Evolutionary conservation across 148 eudicot species (phyloP), one percentile per base, ranked within the genome.

Genomic region (Heliamphora exappendiculata): DNA sequence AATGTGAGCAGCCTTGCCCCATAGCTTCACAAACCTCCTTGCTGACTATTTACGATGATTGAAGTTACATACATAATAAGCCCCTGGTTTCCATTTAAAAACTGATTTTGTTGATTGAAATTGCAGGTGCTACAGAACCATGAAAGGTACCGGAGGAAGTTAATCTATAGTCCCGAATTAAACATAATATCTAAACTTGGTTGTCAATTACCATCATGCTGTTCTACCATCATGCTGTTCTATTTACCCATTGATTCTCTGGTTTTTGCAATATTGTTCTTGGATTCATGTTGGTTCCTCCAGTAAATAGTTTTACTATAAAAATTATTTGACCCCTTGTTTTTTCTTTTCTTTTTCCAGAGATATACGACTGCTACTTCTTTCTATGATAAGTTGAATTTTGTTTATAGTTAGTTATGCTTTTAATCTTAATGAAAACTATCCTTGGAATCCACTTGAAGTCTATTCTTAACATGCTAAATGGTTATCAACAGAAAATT

Each of bases 361-460:
- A 71, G 7, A 54, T 39, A n/a, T 19, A 73, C 39, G 65, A 34
- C 75, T 73, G 41, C 29, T 42, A 44, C 39, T 58, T 59, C 36
- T 16, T 74, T 74, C 39, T n/a, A 60, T 16, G 37, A 55, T 59
- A 42, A 74, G 54, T 24, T 63, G 41, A 63, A 63, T 12, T 29
- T 50, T 39, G 20, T 26, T 47, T 28, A 9, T 12, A 45, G 7
- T 42, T 45, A 45, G 34, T 42, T 68, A 42, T 44, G 1, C 24
- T 45, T 4, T 42, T 45, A 45, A 51, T 51, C n/a, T 51, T 51
- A 51, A n/a, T 51, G 55, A 51, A 22, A 51, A 22, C 16, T 51
- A 51, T 22, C 55, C 10, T 22, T 19, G 16, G 55, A 22, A 51
- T 3, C 6, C 55, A n/a, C 16, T 6, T 47, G 16, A 4, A 51